Conservation (phyloP, 2,329 filamentous ascomycete species). For the Fusarium devonianum region DNA sequence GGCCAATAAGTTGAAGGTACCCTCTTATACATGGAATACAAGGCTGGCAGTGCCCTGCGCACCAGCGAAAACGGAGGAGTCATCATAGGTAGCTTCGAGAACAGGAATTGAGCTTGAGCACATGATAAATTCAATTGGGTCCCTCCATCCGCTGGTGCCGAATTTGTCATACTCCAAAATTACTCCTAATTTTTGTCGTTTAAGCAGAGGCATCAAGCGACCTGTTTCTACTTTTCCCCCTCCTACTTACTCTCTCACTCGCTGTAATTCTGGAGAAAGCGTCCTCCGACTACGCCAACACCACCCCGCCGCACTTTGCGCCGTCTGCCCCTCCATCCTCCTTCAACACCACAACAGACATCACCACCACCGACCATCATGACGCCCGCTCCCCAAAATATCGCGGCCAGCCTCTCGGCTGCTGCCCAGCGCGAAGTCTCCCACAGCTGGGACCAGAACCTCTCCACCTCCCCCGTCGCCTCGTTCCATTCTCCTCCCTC, state of each 20-base stretch:
- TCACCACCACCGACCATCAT: constrained; percentile 43
- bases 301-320: constrained; percentile 10
- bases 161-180: constrained; percentile 4
- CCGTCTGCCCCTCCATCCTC: constrained; percentile 27
- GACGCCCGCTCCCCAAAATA: constrained; percentile 58
- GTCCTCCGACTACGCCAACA: constrained; percentile 13
- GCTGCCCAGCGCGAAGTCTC: constrained; percentile 53
- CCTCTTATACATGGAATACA: constrained; percentile 1
- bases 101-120: constrained; percentile 10
- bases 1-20: no score
- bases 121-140: constrained; percentile 32
- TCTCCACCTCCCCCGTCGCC: constrained; percentile 78
- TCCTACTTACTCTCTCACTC: no score
- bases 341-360: constrained; percentile 37
- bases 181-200: constrained; percentile 1
- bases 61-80: constrained; percentile 11
- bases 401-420: constrained; percentile 49
- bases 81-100: constrained; percentile 31
- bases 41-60: neutral
- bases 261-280: constrained; percentile 8
- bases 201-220: constrained; percentile 13
- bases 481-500: constrained; percentile 77
- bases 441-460: constrained; percentile 63
- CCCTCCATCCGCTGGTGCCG: constrained; percentile 4
- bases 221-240: constrained; percentile 1